Evolutionary conservation across 805 yeast genomes (phyloP).

Genomic region (Starmerella etchellsii): DNA sequence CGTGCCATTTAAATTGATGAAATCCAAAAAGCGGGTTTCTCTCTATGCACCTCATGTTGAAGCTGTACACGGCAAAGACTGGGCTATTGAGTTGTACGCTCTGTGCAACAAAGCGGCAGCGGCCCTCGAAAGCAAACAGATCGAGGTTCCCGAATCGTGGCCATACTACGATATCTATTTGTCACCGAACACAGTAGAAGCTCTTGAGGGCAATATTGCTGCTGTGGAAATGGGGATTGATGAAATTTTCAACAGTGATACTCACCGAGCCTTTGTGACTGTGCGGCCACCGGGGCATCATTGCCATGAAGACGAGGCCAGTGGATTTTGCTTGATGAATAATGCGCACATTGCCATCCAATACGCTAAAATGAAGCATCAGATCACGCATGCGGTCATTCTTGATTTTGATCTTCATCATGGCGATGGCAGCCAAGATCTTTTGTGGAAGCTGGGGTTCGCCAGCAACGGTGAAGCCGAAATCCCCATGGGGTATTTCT

Average conservation of each 20-base stretch:
- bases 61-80: constrained; percentile 58
- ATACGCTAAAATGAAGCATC: constrained; percentile 51
- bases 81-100: constrained; percentile 50
- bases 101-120: constrained; percentile 47
- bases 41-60: constrained; percentile 46
- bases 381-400: constrained; percentile 67
- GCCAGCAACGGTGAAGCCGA: constrained; percentile 25
- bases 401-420: constrained; percentile 77
- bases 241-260: constrained; percentile 29
- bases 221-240: constrained; percentile 64
- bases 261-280: constrained; percentile 45
- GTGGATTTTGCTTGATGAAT: constrained; percentile 72
- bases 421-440: constrained; percentile 82
- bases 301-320: constrained; percentile 68
- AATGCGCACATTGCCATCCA: constrained; percentile 73
- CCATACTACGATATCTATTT: constrained; percentile 72
- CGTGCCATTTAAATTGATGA: constrained; percentile 35
- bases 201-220: constrained; percentile 66
- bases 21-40: constrained; percentile 35
- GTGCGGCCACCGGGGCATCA: constrained; percentile 83
- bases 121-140: constrained; percentile 38
- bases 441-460: constrained; percentile 66
- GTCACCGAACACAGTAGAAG: constrained; percentile 50
- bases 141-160: constrained; percentile 75
- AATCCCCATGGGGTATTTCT: constrained; percentile 54